These are phyloP conservation scores for Candida michaelii DNA, from an alignment of 805 yeast genomes.

Conservation along the genomic window DNA sequence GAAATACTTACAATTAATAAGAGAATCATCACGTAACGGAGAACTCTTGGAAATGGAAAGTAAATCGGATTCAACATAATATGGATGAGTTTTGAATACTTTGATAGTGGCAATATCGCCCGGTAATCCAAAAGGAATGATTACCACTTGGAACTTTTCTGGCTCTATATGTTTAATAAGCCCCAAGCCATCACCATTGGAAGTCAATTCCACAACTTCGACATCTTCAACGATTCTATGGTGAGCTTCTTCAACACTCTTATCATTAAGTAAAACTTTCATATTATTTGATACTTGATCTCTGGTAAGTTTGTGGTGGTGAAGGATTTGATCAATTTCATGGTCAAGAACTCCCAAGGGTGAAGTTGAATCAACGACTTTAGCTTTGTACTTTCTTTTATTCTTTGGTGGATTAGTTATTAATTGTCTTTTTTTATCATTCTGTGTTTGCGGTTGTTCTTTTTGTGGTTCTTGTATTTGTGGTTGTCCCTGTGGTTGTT, in stretches of 20 bases:
- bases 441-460: not conserved
- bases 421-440: not conserved
- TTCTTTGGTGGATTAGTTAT: slow-evolving; percentile 22
- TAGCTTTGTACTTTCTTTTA: slow-evolving; percentile 57
- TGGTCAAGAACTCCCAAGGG: slow-evolving; percentile 75
- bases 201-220: slow-evolving; percentile 55
- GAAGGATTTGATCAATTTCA: slow-evolving; percentile 65
- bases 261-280: slow-evolving; percentile 60
- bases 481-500: not conserved
- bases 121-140: slow-evolving; percentile 85
- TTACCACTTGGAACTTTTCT: slow-evolving; percentile 56
- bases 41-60: slow-evolving; percentile 42
- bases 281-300: slow-evolving; percentile 66
- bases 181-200: slow-evolving; percentile 89
- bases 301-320: slow-evolving; percentile 38
- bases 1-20: slow-evolving; percentile 78
- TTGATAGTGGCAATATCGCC: slow-evolving; percentile 75
- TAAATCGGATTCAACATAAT: slow-evolving; percentile 73
- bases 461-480: not conserved
- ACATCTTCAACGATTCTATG: slow-evolving; percentile 63
- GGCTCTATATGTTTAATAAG: slow-evolving; percentile 50
- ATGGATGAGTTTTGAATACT: slow-evolving; percentile 76
- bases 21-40: slow-evolving; percentile 50
- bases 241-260: slow-evolving; percentile 43
- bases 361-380: slow-evolving; percentile 70